Base-by-base conservation (phyloP, 2,329 filamentous ascomycete species). In the Ambrosiella cleistominuta region DNA sequence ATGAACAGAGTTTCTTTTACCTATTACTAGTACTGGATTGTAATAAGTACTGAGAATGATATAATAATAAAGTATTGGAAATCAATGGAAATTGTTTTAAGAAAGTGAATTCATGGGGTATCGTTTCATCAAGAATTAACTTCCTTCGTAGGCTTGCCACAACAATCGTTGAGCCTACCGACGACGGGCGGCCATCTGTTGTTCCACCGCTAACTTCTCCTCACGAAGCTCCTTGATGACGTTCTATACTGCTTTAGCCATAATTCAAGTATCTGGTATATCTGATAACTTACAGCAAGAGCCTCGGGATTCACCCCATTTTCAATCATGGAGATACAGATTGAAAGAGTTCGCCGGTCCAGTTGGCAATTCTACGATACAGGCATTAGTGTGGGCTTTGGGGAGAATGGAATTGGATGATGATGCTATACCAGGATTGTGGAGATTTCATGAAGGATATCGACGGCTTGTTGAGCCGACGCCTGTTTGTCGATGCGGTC, bases 281-380 rank as follows among this genome's bases (percentile, higher is more conserved):
- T 37, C 4, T 39, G 42, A 15, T 56, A 57, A 63, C 88, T 67
- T 77, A 97, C 93, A 27, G 91, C 90, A 38, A 98, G 75, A 1
- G 91, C 93, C 69, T 97, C 91, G 0, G 93, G 93, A 67, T 95
- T 95, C 37, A 97, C 88, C 12, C 93, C 93, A 67, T 95, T 95
- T 71, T 98, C 93, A 64, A 98, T 94, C 70, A 98, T 79, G 57
- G 89, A 95, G 61, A 97, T 91, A 70, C 93, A 98, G 62, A 96
- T 87, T 2, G 90, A 95, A 15, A 98, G 76, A 17, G 90, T 89
- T 57, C 89, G 85, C 38, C 91, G 83, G 70, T 96, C 90, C 51
- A 98, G 82, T 63, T 95, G 81, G 62, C 91, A 95, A 72, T 97
- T 96, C 91, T 97, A 62, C 37, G 9, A 12, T 51, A 47, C n/a